A percentile compares a stretch with the other conserved stretches of the same genome.
Conservation (phyloP, 768 basidiomycete species). For the Myochromella boudieri region DNA sequence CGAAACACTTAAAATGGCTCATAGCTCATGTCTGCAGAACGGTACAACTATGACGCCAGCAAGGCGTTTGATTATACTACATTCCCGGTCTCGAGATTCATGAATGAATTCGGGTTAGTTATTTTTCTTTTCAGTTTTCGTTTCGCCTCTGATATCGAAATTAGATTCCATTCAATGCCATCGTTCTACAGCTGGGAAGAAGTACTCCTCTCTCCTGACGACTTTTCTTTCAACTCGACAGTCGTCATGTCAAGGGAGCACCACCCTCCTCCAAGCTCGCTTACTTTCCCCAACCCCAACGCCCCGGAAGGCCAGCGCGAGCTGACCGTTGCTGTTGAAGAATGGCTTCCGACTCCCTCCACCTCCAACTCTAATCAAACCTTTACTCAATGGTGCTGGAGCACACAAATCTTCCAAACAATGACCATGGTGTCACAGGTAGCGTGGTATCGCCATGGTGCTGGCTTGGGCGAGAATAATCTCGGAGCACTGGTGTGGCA, state of each 20-base stretch:
- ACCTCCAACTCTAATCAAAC: slow-evolving; percentile 48
- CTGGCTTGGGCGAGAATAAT: slow-evolving; percentile 57
- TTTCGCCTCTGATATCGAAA: neutral
- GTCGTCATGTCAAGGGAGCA: slow-evolving; percentile 57
- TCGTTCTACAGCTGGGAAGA: slow-evolving; percentile 64
- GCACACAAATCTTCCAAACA: slow-evolving; percentile 60
- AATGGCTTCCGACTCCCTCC: slow-evolving; percentile 55
- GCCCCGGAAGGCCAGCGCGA: slow-evolving; percentile 51
- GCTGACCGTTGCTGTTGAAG: slow-evolving; percentile 49
- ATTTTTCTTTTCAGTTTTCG: neutral
- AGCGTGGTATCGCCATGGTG: slow-evolving; percentile 59
- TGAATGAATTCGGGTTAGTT: slow-evolving; percentile 58
- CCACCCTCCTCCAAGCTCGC: slow-evolving; percentile 51
- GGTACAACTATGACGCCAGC: slow-evolving; percentile 54
- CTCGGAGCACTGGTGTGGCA: slow-evolving; percentile 61
- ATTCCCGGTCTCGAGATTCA: slow-evolving; percentile 50
- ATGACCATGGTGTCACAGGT: slow-evolving; percentile 61
- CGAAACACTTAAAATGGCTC: neutral
- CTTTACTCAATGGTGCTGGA: slow-evolving; percentile 65
- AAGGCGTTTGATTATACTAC: slow-evolving; percentile 54
- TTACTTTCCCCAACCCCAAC: slow-evolving; percentile 57
- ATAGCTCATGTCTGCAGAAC: slow-evolving; percentile 36
- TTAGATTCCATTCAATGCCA: slow-evolving; percentile 63
- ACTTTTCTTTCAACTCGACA: slow-evolving; percentile 58
- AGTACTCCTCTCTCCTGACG: slow-evolving; percentile 46